Evolutionary conservation across 768 basidiomycete species (phyloP).

Genomic region (Trametes cubensis): DNA sequence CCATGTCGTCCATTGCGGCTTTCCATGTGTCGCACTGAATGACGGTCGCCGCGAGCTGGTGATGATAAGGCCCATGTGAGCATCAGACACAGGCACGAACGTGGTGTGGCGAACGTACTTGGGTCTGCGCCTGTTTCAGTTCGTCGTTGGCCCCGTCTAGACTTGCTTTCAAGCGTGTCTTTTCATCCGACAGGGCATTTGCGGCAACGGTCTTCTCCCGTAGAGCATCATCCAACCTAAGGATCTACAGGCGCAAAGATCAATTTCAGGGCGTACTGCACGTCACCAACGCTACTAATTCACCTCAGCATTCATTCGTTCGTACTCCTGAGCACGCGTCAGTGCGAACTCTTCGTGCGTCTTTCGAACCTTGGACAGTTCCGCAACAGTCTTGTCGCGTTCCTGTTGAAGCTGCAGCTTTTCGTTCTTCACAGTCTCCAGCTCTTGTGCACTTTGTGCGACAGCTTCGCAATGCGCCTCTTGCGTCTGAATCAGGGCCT

Average conservation of each 20-base stretch:
- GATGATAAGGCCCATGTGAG: background rate
- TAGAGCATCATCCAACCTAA: background rate
- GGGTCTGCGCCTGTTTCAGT: background rate
- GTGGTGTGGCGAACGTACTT: background rate
- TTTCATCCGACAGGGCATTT: background rate
- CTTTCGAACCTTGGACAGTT: background rate
- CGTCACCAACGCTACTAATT: background rate
- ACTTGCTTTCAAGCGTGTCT: background rate
- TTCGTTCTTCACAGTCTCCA: background rate
- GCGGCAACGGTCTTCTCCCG: no score
- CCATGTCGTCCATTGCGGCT: conserved; percentile 1
- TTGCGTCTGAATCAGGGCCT: background rate
- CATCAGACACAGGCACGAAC: background rate
- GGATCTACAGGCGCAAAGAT: background rate
- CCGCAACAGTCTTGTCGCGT: background rate
- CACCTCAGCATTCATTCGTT: background rate
- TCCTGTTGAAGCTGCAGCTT: background rate
- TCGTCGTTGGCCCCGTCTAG: background rate
- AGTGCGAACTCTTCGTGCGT: background rate
- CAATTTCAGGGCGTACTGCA: background rate
- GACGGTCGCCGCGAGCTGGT: conserved; percentile 1
- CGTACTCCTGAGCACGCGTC: background rate
- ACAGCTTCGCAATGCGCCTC: background rate
- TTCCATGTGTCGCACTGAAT: conserved; percentile 20
- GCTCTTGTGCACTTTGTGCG: background rate